Evolutionary conservation across 176 grass and related monocot genomes (phyloP).

Genomic region (Carex littledalei): DNA sequence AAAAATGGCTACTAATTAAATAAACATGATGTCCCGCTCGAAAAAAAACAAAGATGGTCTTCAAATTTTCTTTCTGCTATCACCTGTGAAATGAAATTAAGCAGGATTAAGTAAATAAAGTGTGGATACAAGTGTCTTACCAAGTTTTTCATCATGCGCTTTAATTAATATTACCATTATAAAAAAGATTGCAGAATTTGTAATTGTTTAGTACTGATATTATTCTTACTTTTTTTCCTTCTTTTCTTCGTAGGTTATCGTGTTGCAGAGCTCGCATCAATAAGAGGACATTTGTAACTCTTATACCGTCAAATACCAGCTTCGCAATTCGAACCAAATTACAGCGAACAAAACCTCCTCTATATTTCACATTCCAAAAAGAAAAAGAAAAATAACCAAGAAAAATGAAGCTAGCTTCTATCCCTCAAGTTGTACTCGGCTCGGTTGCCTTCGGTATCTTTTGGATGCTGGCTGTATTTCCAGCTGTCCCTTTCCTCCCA

Average conservation of each 20-base stretch:
- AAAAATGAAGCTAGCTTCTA: conserved; percentile 49
- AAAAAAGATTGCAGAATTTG: not conserved
- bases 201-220: not conserved
- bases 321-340: not conserved
- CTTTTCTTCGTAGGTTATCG: not conserved
- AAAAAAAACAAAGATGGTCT: not conserved
- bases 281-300: not conserved
- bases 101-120: not conserved
- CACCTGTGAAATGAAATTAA: not conserved
- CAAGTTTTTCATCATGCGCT: not conserved
- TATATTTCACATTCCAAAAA: not conserved
- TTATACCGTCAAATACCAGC: not conserved
- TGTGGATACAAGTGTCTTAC: not conserved
- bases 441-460: conserved; percentile 71
- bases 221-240: not conserved
- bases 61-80: not conserved
- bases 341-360: not conserved
- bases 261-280: not conserved
- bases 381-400: not conserved
- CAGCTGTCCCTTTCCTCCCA: conserved; percentile 88
- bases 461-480: conserved; percentile 95
- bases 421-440: conserved; percentile 51
- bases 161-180: not conserved
- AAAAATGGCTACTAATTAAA: not conserved
- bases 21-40: not conserved